Percentiles rank a stretch among this genome's conserved stretches.
Conservation (phyloP, 495 filamentous ascomycete species). For the Penicillium psychrofluorescens region DNA sequence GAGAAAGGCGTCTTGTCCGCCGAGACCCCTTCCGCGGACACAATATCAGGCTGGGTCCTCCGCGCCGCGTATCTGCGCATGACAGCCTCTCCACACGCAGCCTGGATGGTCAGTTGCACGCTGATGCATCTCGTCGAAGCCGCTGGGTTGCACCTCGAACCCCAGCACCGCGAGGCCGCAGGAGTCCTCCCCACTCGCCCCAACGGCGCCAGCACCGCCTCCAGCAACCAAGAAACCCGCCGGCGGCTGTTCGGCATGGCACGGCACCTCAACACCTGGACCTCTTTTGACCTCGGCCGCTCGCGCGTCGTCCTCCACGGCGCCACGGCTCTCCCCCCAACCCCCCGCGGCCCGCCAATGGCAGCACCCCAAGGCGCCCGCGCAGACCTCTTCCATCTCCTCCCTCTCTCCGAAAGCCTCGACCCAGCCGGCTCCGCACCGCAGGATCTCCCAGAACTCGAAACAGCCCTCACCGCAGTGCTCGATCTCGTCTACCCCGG, state of each 20-base stretch:
- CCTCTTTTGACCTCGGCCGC: constrained; percentile 47
- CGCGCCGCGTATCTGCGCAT: constrained; percentile 45
- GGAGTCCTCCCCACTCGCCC: constrained; percentile 4
- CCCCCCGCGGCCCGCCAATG: constrained; percentile 5
- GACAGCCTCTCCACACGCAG: constrained; percentile 43
- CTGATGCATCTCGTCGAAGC: constrained; percentile 50
- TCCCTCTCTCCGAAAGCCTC: constrained; percentile 38
- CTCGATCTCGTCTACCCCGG: constrained; percentile 28
- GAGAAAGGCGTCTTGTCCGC: constrained; percentile 28
- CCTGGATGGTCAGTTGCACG: constrained; percentile 50
- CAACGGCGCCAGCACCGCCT: constrained; percentile 3
- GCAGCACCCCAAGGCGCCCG: constrained; percentile 4
- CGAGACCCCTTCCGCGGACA: constrained; percentile 26
- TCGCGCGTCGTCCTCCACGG: constrained; percentile 40
- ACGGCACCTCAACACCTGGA: constrained; percentile 44
- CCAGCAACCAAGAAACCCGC: constrained; percentile 29
- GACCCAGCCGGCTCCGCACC: constrained; percentile 30
- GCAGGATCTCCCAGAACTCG: constrained; percentile 27
- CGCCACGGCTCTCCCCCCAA: constrained; percentile 25
- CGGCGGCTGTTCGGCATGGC: constrained; percentile 43
- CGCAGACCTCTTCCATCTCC: constrained; percentile 32
- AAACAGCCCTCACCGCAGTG: constrained; percentile 27
- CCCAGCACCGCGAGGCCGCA: constrained; percentile 11
- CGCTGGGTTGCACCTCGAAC: constrained; percentile 43
- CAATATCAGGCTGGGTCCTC: constrained; percentile 45